Evolutionary conservation across 1,284 basidiomycete species (phyloP), one percentile per base, ranked within the genome.

Genomic region (Termitomyces sp.): DNA sequence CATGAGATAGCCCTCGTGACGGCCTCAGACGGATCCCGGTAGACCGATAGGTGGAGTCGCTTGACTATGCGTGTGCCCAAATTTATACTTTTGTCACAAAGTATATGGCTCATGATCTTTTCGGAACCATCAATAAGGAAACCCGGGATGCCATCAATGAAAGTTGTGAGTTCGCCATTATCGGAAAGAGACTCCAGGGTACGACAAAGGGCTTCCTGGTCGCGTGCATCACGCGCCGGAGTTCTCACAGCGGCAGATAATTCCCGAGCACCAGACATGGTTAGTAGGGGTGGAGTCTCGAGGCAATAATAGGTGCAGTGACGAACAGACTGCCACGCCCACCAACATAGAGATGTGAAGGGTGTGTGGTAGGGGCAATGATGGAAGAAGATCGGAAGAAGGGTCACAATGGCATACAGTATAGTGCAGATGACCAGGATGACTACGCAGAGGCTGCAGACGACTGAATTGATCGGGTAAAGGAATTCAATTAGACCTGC

Each of bases 291-390:
- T 19, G 38, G 28, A 42, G 46, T 31, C 14, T 39, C 24, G 9
- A 31, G 33, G 24, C 35, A 16, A 49, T 24, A 30, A 30, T 3
- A n/a, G 28, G 30, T 42, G 16, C 24, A n/a, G 26, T 31, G 18
- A n/a, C 30, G 30, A 24, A 53, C n/a, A 13, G 28, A 8, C 19
- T 50, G 47, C 47, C 42, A 53, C 37, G 49, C 37, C 37, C 46
- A 52, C 70, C 71, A 73, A 49, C 58, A 65, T 3, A 68, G 24
- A 13, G 49, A 50, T 0, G 73, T 69, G 10, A 72, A 57, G 9
- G 72, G 70, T 1, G 68, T 72, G 35, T 64, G 63, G 47, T 70
- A 73, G 1, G 72, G 72, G 53, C 66, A 72, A 30, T 72, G 59
- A 44, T 64, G 62, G 39, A 62, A 60, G n/a, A 66, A 59, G 6